Percentiles rank a stretch among this genome's conserved stretches.
These are phyloP conservation scores for Trematosphaeria pertusa DNA, from an alignment of 2,329 filamentous ascomycete genomes.

Conservation along the genomic window DNA sequence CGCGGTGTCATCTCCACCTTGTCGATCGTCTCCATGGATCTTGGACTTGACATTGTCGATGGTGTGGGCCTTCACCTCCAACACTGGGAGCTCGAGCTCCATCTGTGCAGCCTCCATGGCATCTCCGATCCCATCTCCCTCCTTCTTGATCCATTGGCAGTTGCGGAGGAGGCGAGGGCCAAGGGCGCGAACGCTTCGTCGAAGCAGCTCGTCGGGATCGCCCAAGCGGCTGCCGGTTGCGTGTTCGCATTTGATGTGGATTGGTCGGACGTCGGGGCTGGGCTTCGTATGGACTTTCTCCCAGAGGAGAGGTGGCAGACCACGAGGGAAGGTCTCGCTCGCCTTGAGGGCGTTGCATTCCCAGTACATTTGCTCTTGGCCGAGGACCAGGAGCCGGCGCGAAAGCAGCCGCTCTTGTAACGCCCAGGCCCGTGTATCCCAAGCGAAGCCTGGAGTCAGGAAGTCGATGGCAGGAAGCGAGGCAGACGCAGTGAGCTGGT, in stretches of 20 bases:
- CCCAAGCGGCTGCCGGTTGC: not conserved
- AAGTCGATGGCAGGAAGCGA: conserved; percentile 22
- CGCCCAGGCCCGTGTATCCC: conserved; percentile 46
- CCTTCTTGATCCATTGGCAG: conserved; percentile 30
- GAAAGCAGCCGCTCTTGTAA: conserved; percentile 47
- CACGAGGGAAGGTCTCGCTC: conserved; percentile 44
- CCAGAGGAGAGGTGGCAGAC: conserved; percentile 44
- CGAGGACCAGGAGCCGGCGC: conserved; percentile 40
- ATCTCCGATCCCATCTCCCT: conserved; percentile 26
- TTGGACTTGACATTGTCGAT: conserved; percentile 4
- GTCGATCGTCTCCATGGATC: no score
- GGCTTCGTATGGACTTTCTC: conserved; percentile 43
- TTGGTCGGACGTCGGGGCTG: not conserved
- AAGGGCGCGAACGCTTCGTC: no score
- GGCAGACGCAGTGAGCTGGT: not conserved
- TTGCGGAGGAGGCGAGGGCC: no score
- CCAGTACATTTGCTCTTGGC: conserved; percentile 46
- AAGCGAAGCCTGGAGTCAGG: conserved; percentile 31
- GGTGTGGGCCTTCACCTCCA: conserved; percentile 10
- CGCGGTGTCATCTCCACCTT: no score
- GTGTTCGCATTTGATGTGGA: not conserved
- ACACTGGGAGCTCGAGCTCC: conserved; percentile 18
- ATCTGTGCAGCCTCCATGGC: conserved; percentile 22
- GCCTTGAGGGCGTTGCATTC: conserved; percentile 47
- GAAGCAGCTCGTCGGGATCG: not conserved